Conservation (phyloP, 495 filamentous ascomycete genomes). For the Aspergillus wentii region DNA sequence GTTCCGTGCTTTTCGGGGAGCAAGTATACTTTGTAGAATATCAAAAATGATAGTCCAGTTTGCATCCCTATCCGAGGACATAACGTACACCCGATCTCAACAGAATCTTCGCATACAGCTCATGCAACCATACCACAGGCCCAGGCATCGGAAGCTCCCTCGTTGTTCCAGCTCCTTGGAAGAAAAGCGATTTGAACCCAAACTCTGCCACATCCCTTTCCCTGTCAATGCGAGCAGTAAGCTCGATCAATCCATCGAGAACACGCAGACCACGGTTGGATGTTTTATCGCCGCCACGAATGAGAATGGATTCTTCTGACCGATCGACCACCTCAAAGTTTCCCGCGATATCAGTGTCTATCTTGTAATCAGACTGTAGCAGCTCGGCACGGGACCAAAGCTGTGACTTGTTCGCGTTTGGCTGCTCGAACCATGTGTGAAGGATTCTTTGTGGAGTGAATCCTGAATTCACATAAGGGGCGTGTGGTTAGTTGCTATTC, state of each 20-base stretch:
- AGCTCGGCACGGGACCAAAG: constrained; percentile 52
- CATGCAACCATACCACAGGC: constrained; percentile 46
- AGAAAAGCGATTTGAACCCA: constrained; percentile 54
- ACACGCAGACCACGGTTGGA: constrained; percentile 42
- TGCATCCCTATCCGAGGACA: too few relatives aligned
- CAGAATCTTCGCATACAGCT: constrained; percentile 13
- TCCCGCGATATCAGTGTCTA: constrained; percentile 54
- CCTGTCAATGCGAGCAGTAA: constrained; percentile 46
- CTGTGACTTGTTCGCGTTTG: constrained; percentile 40
- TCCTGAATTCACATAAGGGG: not conserved
- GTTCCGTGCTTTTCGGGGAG: constrained; percentile 10
- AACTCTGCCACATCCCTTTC: constrained; percentile 49
- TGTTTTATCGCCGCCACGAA: constrained; percentile 56
- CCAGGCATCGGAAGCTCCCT: constrained; percentile 37
- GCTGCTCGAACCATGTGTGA: constrained; percentile 16
- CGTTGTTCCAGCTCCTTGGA: constrained; percentile 35
- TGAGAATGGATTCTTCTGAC: constrained; percentile 42
- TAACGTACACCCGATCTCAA: constrained; percentile 6
- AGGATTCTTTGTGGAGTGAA: constrained; percentile 6
- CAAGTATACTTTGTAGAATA: constrained; percentile 6
- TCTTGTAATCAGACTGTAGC: constrained; percentile 38
- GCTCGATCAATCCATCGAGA: constrained; percentile 56
- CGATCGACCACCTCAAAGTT: constrained; percentile 61
- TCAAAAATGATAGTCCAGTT: too few relatives aligned
- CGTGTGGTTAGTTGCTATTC: too few relatives aligned